Evolutionary conservation across 1,284 basidiomycete species (phyloP), one percentile per base, ranked within the genome.

Genomic region (Rugiboletus extremiorientalis): DNA sequence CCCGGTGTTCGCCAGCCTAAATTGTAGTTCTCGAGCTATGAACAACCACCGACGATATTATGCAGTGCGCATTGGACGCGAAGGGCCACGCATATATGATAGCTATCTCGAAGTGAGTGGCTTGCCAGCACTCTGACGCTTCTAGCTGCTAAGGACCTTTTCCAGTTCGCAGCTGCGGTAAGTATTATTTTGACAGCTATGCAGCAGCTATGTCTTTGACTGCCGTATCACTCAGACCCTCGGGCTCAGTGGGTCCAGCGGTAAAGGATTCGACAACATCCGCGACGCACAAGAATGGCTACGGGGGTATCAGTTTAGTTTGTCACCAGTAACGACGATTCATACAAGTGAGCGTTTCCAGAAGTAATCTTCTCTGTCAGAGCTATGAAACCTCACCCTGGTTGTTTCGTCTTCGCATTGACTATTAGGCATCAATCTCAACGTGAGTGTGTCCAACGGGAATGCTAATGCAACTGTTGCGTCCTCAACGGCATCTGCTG

Each of bases 1-100:
- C 30, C 33, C 7, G 23, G 25, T 41, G 33, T 55, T 46, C 51
- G 30, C 46, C 30, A 16, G 16, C 34, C 31, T 54, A 28, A 31
- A 43, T 20, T 45, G 11, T 25, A 7, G 14, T 48, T 43, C 38
- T 49, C 31, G 8, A 36, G 25, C 7, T 30, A 68, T 70, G 64
- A 42, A n/a, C 30, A 52, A 45, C 54, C 53, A 49, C 59, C 63
- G 63, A 57, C 65, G 59, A 18, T 76, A 70, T 54, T 74, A 74
- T 54, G 74, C 73, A 12, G 72, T 76, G 33, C 69, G 65, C 34
- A 65, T 71, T 48, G 72, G 72, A 40, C 64, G 74, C 15, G 60
- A 66, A 22, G 72, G 72, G 42, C 58, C 73, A 9, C 66, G 62
- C 15, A 61, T 76, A 47, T 76, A 76, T 46, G 61, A 67, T 27